Percentiles rank a stretch among this genome's conserved stretches.
These are phyloP conservation scores for Thelonectria blattea DNA, from an alignment of 2,329 filamentous ascomycete genomes.

Conservation along the genomic window DNA sequence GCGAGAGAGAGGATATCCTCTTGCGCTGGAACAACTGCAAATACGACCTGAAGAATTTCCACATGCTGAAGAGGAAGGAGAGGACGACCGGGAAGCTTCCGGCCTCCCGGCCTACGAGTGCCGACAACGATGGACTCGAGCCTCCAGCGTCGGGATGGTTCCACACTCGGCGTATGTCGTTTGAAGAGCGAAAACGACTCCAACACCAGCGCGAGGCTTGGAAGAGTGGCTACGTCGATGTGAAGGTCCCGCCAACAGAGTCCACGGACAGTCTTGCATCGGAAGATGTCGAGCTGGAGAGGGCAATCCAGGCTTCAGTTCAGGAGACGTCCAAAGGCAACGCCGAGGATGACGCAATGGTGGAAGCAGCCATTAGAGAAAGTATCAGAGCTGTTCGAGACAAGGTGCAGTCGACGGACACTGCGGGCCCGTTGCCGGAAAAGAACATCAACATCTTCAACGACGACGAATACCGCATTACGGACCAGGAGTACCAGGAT, in stretches of 20 bases:
- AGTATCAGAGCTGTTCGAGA: constrained; percentile 65
- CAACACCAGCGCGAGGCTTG: constrained; percentile 54
- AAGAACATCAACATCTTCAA: constrained; percentile 44
- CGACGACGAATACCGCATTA: constrained; percentile 53
- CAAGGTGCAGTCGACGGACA: constrained; percentile 36
- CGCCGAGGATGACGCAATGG: constrained; percentile 68
- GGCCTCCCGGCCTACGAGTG: constrained; percentile 26
- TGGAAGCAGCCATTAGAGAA: constrained; percentile 77
- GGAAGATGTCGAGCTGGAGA: constrained; percentile 69
- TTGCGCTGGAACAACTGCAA: constrained; percentile 67
- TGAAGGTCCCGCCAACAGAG: constrained; percentile 4
- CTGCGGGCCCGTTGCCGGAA: constrained; percentile 32
- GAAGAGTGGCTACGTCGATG: constrained; percentile 41
- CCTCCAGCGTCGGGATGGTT: constrained; percentile 54
- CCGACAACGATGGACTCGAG: constrained; percentile 31
- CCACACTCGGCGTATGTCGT: constrained; percentile 54
- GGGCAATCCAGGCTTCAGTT: constrained; percentile 74
- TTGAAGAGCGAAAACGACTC: constrained; percentile 59
- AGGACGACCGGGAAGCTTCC: constrained; percentile 45
- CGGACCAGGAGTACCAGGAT: constrained; percentile 64
- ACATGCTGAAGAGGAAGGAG: constrained; percentile 58
- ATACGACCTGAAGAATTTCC: constrained; percentile 65
- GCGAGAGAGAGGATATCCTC: constrained; percentile 70
- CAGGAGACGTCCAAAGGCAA: constrained; percentile 73
- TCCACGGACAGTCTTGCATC: constrained; percentile 27